phyloP scores from a whole-genome alignment of 2,329 filamentous ascomycete species.

The Conoideocrella luteorostrata region DNA sequence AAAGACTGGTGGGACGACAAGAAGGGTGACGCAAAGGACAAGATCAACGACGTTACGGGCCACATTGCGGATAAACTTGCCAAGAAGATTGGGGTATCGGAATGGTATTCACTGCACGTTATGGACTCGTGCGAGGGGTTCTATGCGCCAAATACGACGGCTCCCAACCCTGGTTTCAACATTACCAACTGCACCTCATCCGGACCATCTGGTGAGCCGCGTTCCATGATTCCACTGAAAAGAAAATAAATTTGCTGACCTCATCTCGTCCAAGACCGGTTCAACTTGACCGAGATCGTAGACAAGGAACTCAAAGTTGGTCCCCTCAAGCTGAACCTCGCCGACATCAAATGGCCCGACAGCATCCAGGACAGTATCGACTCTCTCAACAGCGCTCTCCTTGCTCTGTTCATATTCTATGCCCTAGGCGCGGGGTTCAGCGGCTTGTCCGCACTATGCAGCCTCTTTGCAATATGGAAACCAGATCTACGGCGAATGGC shows the following conservation, averaged over 20 bases:
- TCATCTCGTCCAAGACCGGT: slow-evolving; percentile 20
- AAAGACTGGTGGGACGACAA: slow-evolving; percentile 23
- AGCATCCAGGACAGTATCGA: slow-evolving; percentile 41
- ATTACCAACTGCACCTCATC: slow-evolving; percentile 36
- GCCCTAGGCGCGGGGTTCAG: slow-evolving; percentile 36
- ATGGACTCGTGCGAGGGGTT: slow-evolving; percentile 41
- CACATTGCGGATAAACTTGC: slow-evolving; percentile 34
- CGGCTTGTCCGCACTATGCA: slow-evolving; percentile 36
- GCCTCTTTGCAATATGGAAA: slow-evolving; percentile 29
- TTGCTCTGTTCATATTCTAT: slow-evolving; percentile 44
- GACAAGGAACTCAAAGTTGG: slow-evolving; percentile 40
- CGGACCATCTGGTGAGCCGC: slow-evolving; percentile 5
- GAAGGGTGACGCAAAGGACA: slow-evolving; percentile 28
- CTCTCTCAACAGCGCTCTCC: slow-evolving; percentile 41
- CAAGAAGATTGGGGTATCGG: slow-evolving; percentile 37
- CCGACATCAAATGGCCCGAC: slow-evolving; percentile 38
- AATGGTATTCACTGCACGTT: slow-evolving; percentile 47
- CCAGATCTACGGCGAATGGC: slow-evolving; percentile 18
- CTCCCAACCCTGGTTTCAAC: slow-evolving; percentile 30
- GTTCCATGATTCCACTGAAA: background rate
- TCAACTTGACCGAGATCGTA: slow-evolving; percentile 43
- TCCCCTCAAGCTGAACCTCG: slow-evolving; percentile 36
- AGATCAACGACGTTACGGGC: slow-evolving; percentile 33
- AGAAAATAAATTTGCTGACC: background rate
- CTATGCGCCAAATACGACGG: slow-evolving; percentile 38